A percentile compares a stretch with the other conserved stretches of the same genome.
These are phyloP conservation scores for Kuraishia piskuri DNA, from an alignment of 805 yeast species.

Conservation along the genomic window DNA sequence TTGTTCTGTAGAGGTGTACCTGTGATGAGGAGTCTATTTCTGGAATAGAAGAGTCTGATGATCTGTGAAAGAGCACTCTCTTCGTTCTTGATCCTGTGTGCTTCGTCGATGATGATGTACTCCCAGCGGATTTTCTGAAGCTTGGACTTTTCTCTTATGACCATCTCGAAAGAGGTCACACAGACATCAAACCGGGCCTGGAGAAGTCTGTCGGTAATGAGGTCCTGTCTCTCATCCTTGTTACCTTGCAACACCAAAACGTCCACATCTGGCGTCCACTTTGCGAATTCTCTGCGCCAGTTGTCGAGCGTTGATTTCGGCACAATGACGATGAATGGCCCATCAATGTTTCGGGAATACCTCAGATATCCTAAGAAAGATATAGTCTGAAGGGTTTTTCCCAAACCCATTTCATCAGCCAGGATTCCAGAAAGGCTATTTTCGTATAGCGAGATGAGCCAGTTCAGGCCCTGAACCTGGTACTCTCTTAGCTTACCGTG, in stretches of 20 bases:
- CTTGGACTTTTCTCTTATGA: conserved; percentile 62
- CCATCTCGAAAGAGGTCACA: conserved; percentile 79
- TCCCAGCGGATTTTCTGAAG: conserved; percentile 67
- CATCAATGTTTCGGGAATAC: conserved; percentile 67
- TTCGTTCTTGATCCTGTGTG: conserved; percentile 76
- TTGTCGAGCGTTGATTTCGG: conserved; percentile 87
- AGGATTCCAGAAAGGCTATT: conserved; percentile 67
- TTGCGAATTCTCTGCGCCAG: conserved; percentile 70
- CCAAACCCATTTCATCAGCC: conserved; percentile 85
- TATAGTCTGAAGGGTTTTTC: conserved; percentile 75
- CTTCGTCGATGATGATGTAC: conserved; percentile 73
- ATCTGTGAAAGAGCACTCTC: conserved; percentile 83
- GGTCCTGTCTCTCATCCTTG: conserved; percentile 64
- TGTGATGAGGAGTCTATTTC: conserved; percentile 62
- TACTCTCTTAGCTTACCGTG: conserved; percentile 73
- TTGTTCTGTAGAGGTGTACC: conserved; percentile 82
- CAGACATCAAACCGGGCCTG: conserved; percentile 76
- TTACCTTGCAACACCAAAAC: conserved; percentile 77
- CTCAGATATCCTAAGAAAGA: conserved; percentile 68
- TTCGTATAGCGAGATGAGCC: conserved; percentile 63
- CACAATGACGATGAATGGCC: conserved; percentile 87
- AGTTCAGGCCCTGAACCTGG: conserved; percentile 74
- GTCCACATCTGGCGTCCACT: conserved; percentile 75
- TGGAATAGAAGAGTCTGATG: conserved; percentile 78
- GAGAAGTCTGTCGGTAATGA: conserved; percentile 50